phyloP scores from a whole-genome alignment of 148 eudicot genomes.

The Suaeda aralocaspica region DNA sequence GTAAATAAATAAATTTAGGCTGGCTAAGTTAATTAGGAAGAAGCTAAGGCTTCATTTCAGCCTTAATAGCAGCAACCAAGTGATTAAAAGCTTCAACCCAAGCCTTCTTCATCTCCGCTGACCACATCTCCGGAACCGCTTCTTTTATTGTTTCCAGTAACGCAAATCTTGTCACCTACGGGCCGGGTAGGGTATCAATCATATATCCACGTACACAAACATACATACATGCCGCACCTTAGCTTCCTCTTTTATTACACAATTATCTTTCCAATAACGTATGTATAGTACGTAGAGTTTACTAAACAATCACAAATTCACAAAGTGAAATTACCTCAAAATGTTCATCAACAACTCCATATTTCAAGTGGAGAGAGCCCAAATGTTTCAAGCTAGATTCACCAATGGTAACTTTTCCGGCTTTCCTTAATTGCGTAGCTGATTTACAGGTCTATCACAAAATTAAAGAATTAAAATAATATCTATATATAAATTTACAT shows the following conservation, averaged over 20 bases:
- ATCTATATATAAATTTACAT: too few species aligned
- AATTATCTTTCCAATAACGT: too few species aligned
- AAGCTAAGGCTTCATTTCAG: constrained; percentile 54
- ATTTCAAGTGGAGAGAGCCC: constrained; percentile 54
- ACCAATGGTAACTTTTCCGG: constrained; percentile 57
- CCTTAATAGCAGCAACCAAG: constrained; percentile 68
- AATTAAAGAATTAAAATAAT: not conserved
- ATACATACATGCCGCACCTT: too few species aligned
- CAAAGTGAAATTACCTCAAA: constrained; percentile 73
- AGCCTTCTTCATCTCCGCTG: constrained; percentile 66
- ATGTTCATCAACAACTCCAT: constrained; percentile 80
- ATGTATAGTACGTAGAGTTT: too few species aligned
- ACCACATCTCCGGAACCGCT: constrained; percentile 80
- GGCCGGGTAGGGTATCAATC: not conserved
- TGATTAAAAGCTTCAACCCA: constrained; percentile 76
- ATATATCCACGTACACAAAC: too few species aligned
- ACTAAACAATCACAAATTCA: too few species aligned
- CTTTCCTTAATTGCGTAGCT: constrained; percentile 64
- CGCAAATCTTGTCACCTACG: constrained; percentile 68
- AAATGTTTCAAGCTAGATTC: constrained; percentile 58
- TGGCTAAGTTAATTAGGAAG: not conserved
- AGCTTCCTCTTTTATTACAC: too few species aligned
- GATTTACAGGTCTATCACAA: constrained; percentile 66
- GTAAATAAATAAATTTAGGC: too few species aligned
- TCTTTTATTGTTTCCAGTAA: constrained; percentile 69